Evolutionary conservation across 164 flowering plant species (phyloP), one percentile per base, ranked within the genome.

Genomic region (Magnolia sinica): DNA sequence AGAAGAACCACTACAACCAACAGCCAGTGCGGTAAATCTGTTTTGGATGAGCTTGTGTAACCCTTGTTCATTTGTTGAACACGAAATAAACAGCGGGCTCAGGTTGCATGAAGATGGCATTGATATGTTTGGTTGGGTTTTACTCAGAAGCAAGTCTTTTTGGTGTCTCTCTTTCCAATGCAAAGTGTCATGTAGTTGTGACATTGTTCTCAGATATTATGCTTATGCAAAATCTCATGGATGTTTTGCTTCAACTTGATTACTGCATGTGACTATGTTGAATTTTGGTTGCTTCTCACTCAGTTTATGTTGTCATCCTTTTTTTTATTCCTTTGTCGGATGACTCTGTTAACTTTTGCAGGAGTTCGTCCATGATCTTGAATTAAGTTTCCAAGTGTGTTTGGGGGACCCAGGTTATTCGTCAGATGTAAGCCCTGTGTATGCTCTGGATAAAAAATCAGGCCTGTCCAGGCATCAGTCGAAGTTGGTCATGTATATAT

Each of bases 1-100:
- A 92, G 83, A 92, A 91, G 84, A 88, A 85, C 75, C 97, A 92
- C 74, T 92, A 91, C 84, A 92, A 91, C 84, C 87, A 81, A 87
- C 92, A 90, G 80, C 92, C 92, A 0, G 81, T 84, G 63, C 80
- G 91, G 85, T 89, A 85, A 87, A 58, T 7, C 58, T 50, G 29
- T 68, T 14, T 59, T 45, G 27, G 31, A 37, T 50, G 67, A 74
- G 70, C 69, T 22, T 74, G 58, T 74, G 58, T 64, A 64, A 51
- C 23, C 67, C 72, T 27, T 68, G 72, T 68, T 76, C 78, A 69
- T 76, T 76, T 69, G 78, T 69, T 58, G 72, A 24, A 31, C 37
- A 68, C 67, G 27, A 69, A 76, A 76, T 69, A 76, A 76, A 75
- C 72, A 75, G 72, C 65, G 18, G 70, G 72, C 52, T 68, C 71